Conservation (phyloP, 768 basidiomycete genomes). For the Suillus tomentosus region DNA sequence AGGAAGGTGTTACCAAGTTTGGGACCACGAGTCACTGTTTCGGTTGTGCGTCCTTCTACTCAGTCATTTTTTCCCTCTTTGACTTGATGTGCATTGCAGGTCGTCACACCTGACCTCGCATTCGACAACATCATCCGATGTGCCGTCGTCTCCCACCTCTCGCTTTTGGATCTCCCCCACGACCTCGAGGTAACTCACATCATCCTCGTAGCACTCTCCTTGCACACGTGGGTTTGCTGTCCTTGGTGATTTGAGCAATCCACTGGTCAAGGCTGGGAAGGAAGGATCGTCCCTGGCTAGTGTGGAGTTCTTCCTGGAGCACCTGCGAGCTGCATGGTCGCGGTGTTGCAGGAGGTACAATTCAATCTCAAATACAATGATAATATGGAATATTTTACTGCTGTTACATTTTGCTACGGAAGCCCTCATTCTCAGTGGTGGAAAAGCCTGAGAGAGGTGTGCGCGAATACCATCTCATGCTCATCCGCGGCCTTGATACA, state of each 20-base stretch:
- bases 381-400: background rate
- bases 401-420: background rate
- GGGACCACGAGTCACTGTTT: constrained; percentile 47
- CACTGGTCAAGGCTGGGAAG: constrained; percentile 59
- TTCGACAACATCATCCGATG: constrained; percentile 54
- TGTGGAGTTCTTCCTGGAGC: constrained; percentile 54
- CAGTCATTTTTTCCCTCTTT: background rate
- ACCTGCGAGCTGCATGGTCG: constrained; percentile 19
- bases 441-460: constrained; percentile 87
- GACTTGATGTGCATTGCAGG: constrained; percentile 27
- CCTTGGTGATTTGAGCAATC: constrained; percentile 45
- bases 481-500: constrained; percentile 98
- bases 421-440: constrained; percentile 60
- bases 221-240: constrained; percentile 49
- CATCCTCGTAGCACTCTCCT: background rate
- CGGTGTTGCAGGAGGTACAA: too few species aligned
- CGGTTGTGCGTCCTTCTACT: too few species aligned
- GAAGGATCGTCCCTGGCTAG: constrained; percentile 62
- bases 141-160: constrained; percentile 59
- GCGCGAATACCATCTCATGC: constrained; percentile 86
- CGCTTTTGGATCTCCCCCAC: constrained; percentile 54
- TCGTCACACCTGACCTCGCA: constrained; percentile 63
- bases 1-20: constrained; percentile 41
- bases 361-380: constrained; percentile 15
- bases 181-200: constrained; percentile 57